Evolutionary conservation across 2,329 filamentous ascomycete genomes (phyloP), one percentile per base, ranked within the genome.

Genomic region (Alternaria sp.): DNA sequence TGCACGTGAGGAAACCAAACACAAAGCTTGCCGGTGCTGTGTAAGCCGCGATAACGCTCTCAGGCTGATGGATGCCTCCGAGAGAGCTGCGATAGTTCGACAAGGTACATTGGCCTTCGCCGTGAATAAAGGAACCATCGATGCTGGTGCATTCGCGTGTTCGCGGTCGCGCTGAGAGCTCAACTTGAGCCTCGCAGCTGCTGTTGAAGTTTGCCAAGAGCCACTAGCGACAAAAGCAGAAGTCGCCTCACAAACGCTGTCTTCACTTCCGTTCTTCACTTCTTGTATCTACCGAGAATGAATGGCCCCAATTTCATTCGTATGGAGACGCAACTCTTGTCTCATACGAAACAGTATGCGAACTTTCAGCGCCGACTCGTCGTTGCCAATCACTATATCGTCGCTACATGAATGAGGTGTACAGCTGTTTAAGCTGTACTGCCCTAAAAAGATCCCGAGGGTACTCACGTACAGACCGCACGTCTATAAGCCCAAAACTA

Each of bases 1-100:
- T 50, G 72, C 73, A 76, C 72, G 72, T 76, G 73, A 75, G 67
- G 42, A 54, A 5, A 56, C 50, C 49, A 54, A 56, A 44, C 61
- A 59, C 59, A 72, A 49, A 62, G 55, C 61, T 51, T 66, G 68
- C 23, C 60, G 57, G 49, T 60, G 42, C 51, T 40, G 61, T 33
- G 63, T 52, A 51, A 66, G 54, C 29, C 61, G 63, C 10, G 51
- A 46, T 10, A 61, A 26, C 26, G 40, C 49, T 51, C 41, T 51
- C 24, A 57, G 31, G 14, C 63, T 36, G 34, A 51, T 45, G 33
- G 59, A 62, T 17, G 65, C 55, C 4, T 52, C 17, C 10, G 56
- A 34, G n/a, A 58, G 36, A 46, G 66, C 53, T 23, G 51, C 17
- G 26, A 60, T 45, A 8, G 59, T 53, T 5, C 56, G 28, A 41